phyloP scores from a whole-genome alignment of 345 rosid species.

The Trapa bicornis region DNA sequence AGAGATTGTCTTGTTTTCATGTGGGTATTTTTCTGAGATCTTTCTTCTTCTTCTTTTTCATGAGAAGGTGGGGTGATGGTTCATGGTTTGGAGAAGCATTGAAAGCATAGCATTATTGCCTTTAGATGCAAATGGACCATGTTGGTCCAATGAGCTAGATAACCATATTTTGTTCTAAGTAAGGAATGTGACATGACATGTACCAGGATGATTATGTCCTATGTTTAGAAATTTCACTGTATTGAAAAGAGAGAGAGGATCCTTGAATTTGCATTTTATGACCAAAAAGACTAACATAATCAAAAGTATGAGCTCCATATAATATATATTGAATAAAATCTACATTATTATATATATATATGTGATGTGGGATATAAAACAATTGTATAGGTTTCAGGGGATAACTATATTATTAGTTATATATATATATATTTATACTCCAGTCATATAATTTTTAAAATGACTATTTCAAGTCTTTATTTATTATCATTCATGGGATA shows the following conservation, averaged over 20 bases:
- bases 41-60: constrained; percentile 18
- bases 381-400: too few relatives aligned
- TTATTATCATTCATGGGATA: too few relatives aligned
- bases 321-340: too few relatives aligned
- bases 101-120: constrained; percentile 16
- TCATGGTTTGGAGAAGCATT: not conserved
- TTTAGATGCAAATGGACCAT: constrained; percentile 37
- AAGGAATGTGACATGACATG: not conserved
- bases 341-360: too few relatives aligned
- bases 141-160: constrained; percentile 21
- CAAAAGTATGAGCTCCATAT: too few relatives aligned
- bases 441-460: too few relatives aligned
- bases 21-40: constrained; percentile 18
- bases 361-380: too few relatives aligned
- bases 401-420: too few relatives aligned
- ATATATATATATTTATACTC: too few relatives aligned
- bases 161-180: constrained; percentile 12
- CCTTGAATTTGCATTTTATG: too few relatives aligned
- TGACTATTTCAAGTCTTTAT: too few relatives aligned
- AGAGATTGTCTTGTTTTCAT: constrained; percentile 8
- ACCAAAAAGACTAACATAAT: too few relatives aligned
- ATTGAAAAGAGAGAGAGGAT: not conserved
- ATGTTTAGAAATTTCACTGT: constrained; percentile 14
- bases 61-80: constrained; percentile 13
- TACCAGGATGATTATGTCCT: constrained; percentile 8